Evolutionary conservation across 768 basidiomycete species (phyloP), one percentile per base, ranked within the genome.

Genomic region (Rhizopogon sp.): DNA sequence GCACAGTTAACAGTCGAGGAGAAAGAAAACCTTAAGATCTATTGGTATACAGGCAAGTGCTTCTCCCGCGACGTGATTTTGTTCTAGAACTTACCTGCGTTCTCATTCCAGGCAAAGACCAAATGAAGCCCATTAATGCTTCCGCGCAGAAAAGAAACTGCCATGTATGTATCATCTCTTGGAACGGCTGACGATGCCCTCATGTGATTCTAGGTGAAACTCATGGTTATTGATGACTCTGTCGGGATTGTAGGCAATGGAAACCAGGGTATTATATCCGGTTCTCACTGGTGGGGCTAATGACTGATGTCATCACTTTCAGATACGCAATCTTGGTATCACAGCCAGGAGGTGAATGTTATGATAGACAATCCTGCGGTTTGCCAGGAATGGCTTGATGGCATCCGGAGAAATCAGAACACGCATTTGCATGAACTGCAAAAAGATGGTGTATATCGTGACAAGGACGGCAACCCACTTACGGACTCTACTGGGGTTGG

Each of bases 311-410:
- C 20, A 44, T 43, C 50, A 57, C 43, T 67, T 31, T 41, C 61
- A 76, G 83, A 84, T 56, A 79, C 82, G 6, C 86, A 88, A 61
- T 80, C 78, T 5, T 88, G 85, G 85, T 87, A 77, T 72, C 87
- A 89, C 66, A 82, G 80, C 42, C 82, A 85, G 56, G 87, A 89
- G 61, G 74, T 82, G 60, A 88, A 89, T 64, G 69, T 85, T 55
- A 78, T 86, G 74, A 71, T 85, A 43, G 83, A 85, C 64, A 78
- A 74, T 22, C 67, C 73, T n/a, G 68, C 72, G 39, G 70, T 84
- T 50, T 79, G 81, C 47, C 60, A 66, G 39, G 82, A 81, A 54
- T 83, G 84, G 82, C 76, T 78, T 68, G 76, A 79, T 45, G 77
- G 73, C 8, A 66, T 82, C n/a, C 58, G 71, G 28, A 69, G 74